Percentiles rank a stretch among this genome's conserved stretches.
phyloP scores from a whole-genome alignment of 176 grass and related monocot species.

The Cenchrus purpureus region DNA sequence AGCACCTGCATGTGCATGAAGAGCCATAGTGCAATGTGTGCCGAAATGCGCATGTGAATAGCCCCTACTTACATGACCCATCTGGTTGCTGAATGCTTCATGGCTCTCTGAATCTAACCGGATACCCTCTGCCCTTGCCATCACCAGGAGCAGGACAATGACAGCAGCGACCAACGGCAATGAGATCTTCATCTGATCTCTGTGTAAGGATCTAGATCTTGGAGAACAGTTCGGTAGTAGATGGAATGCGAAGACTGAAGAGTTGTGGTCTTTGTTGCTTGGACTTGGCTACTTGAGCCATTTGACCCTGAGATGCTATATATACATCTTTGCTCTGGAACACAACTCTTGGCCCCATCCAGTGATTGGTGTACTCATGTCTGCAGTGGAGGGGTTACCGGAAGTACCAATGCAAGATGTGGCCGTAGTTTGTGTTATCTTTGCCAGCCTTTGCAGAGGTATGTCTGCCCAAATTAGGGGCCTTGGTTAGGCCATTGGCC shows the following conservation, averaged over 20 bases:
- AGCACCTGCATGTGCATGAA: background rate
- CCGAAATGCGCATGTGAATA: background rate
- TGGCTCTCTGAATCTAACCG: conserved; percentile 57
- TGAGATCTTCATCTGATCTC: conserved; percentile 35
- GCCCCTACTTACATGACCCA: conserved; percentile 38
- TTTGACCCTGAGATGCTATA: conserved; percentile 48
- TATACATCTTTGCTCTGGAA: conserved; percentile 31
- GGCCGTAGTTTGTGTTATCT: conserved; percentile 40
- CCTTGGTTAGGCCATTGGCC: conserved; percentile 49
- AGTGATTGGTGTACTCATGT: conserved; percentile 59
- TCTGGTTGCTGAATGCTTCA: conserved; percentile 47
- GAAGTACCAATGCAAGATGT: conserved; percentile 43
- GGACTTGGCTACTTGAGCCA: conserved; percentile 34
- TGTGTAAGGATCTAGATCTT: conserved; percentile 19
- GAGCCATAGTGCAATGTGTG: background rate
- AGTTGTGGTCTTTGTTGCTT: conserved; percentile 39
- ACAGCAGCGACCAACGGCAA: background rate
- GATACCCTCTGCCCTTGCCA: conserved; percentile 48
- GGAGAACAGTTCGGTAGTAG: background rate
- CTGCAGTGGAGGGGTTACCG: conserved; percentile 41
- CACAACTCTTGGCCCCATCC: conserved; percentile 28
- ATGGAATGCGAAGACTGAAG: conserved; percentile 35
- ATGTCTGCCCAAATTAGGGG: conserved; percentile 51
- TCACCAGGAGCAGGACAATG: conserved; percentile 41
- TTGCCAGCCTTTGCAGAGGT: conserved; percentile 39